Percentiles rank a stretch among this genome's conserved stretches.
Evolutionary conservation across 805 yeast species (phyloP).

Genomic region (Zygotorulaspora danielsina): DNA sequence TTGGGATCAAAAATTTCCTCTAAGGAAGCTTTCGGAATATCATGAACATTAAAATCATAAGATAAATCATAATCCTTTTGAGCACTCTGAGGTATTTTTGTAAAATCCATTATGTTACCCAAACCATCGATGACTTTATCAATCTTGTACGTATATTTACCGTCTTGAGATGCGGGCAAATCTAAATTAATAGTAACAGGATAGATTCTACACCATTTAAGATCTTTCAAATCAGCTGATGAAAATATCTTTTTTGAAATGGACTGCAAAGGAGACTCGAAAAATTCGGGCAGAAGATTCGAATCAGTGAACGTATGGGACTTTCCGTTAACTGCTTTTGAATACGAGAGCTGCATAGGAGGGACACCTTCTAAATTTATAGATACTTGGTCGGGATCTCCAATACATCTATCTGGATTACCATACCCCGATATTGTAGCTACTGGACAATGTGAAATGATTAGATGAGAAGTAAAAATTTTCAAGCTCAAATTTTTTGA

Average conservation of each 20-base stretch:
- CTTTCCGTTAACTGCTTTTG: slow-evolving; percentile 41
- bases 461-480: slow-evolving; percentile 54
- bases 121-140: slow-evolving; percentile 61
- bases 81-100: slow-evolving; percentile 30
- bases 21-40: slow-evolving; percentile 50
- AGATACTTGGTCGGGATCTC: slow-evolving; percentile 47
- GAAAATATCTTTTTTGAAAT: slow-evolving; percentile 29
- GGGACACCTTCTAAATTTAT: slow-evolving; percentile 70
- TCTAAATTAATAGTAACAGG: slow-evolving; percentile 44
- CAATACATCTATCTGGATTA: slow-evolving; percentile 56
- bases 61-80: slow-evolving; percentile 37
- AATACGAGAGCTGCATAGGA: slow-evolving; percentile 62
- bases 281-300: slow-evolving; percentile 47
- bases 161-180: slow-evolving; percentile 41
- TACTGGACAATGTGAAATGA: slow-evolving; percentile 73
- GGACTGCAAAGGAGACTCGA: slow-evolving; percentile 47
- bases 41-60: slow-evolving; percentile 49
- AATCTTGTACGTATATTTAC: slow-evolving; percentile 53
- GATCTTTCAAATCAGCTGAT: slow-evolving; percentile 36
- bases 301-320: slow-evolving; percentile 36
- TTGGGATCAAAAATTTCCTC: slow-evolving; percentile 38
- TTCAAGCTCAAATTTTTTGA: slow-evolving; percentile 56
- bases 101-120: slow-evolving; percentile 52
- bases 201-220: slow-evolving; percentile 42
- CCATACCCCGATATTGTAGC: slow-evolving; percentile 48